Evolutionary conservation across 176 grass and related monocot genomes (phyloP).

Genomic region (Oryza meridionalis): DNA sequence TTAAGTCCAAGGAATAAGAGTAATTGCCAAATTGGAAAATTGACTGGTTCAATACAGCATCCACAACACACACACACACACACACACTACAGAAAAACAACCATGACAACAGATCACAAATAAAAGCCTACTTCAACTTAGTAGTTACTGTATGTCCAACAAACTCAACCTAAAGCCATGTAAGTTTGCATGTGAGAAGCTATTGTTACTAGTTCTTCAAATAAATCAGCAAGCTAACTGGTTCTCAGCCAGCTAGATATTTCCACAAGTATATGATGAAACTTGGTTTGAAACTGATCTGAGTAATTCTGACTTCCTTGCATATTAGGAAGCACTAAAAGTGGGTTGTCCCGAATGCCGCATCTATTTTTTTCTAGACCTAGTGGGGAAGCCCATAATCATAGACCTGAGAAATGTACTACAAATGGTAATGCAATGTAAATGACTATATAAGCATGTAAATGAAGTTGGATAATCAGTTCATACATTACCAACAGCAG

Average conservation of each 20-base stretch:
- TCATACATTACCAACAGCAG: slow-evolving; percentile 74
- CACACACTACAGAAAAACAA: slow-evolving; percentile 3
- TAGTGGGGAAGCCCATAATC: slow-evolving; percentile 18
- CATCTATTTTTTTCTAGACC: neutral
- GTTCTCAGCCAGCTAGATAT: neutral
- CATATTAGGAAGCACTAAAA: neutral
- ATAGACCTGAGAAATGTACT: slow-evolving; percentile 1
- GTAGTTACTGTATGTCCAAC: neutral
- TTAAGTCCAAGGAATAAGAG: neutral
- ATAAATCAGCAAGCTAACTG: slow-evolving; percentile 8
- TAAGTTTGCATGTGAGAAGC: neutral
- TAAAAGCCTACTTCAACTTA: slow-evolving; percentile 13
- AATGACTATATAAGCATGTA: slow-evolving; percentile 25
- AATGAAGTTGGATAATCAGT: neutral
- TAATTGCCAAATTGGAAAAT: neutral
- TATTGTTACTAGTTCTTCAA: slow-evolving; percentile 23
- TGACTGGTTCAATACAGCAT: slow-evolving; percentile 1
- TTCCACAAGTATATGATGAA: neutral
- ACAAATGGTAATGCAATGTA: neutral
- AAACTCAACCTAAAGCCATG: neutral
- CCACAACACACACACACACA: neutral
- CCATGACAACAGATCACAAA: neutral
- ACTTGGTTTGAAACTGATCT: slow-evolving; percentile 6
- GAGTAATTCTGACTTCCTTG: neutral
- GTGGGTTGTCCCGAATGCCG: slow-evolving; percentile 1